Conservation (phyloP, 2,329 filamentous ascomycete species). For the Simplicillium sp. region DNA sequence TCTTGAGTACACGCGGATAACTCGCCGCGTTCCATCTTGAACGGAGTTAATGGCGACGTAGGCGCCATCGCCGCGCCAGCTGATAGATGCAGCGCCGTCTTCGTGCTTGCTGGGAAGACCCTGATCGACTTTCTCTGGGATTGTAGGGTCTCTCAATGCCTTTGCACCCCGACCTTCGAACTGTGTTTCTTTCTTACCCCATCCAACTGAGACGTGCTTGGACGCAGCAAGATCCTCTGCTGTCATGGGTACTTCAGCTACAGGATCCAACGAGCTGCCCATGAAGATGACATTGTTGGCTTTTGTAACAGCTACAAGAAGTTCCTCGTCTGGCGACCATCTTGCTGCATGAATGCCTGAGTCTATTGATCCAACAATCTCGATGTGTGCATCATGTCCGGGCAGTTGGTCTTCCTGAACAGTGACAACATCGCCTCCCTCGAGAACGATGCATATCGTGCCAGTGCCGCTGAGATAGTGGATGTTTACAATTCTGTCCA, state of each 20-base stretch:
- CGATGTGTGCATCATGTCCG: constrained; percentile 65
- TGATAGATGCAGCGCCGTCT: constrained; percentile 62
- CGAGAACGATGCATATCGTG: constrained; percentile 72
- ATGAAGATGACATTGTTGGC: constrained; percentile 78
- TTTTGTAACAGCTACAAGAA: constrained; percentile 74
- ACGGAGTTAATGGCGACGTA: constrained; percentile 80
- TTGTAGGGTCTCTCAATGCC: constrained; percentile 83
- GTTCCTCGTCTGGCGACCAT: constrained; percentile 94
- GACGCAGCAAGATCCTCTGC: constrained; percentile 75
- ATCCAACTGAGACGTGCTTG: constrained; percentile 91
- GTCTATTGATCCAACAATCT: constrained; percentile 92
- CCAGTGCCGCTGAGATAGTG: constrained; percentile 78
- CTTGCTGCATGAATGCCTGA: constrained; percentile 79
- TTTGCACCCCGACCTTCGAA: constrained; percentile 87
- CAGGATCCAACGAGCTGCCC: constrained; percentile 81
- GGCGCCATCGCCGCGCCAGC: constrained; percentile 90
- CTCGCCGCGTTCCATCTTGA: constrained; percentile 59
- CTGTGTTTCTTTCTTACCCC: constrained; percentile 97
- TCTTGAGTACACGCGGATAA: constrained; percentile 82
- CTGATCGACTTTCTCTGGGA: constrained; percentile 85
- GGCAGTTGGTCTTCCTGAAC: constrained; percentile 53
- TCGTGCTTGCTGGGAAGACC: constrained; percentile 69
- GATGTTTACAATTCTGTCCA: constrained; percentile 68
- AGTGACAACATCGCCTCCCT: constrained; percentile 83
- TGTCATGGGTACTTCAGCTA: constrained; percentile 64